phyloP scores from a whole-genome alignment of 345 rosid species.

The Linum tenue region DNA sequence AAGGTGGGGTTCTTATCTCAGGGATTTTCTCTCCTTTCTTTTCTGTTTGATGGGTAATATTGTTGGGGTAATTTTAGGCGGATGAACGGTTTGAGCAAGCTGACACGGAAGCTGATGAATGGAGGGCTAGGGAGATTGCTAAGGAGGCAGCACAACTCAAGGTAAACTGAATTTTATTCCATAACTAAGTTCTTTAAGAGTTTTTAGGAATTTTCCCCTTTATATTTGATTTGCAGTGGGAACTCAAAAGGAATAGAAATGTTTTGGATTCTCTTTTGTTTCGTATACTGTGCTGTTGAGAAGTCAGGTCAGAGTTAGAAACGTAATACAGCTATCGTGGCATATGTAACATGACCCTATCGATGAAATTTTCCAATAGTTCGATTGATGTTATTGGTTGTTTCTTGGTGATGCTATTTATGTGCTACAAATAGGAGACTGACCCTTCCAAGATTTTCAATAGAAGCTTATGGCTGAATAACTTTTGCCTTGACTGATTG shows the following conservation, averaged over 20 bases:
- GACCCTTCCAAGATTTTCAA: neutral
- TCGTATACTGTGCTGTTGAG: neutral
- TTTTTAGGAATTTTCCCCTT: neutral
- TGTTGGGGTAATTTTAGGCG: slow-evolving; percentile 33
- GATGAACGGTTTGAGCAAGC: slow-evolving; percentile 56
- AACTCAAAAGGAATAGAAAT: neutral
- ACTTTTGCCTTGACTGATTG: slow-evolving; percentile 1
- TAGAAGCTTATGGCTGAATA: slow-evolving; percentile 5
- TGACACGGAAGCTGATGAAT: slow-evolving; percentile 75
- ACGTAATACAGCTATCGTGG: no score
- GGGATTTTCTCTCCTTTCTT: neutral
- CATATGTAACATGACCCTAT: no score
- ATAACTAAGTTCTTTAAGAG: no score
- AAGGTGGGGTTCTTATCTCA: slow-evolving; percentile 38
- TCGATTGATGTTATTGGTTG: no score
- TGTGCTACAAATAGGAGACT: no score
- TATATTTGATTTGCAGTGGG: neutral
- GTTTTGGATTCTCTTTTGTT: neutral
- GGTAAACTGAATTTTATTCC: slow-evolving; percentile 41
- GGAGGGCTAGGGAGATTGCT: slow-evolving; percentile 84
- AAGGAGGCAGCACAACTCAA: slow-evolving; percentile 69
- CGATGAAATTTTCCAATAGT: no score
- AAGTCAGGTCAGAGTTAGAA: neutral
- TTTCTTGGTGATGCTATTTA: no score
- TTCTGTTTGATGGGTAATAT: neutral